Percentiles rank a stretch among this genome's conserved stretches.
phyloP scores from a whole-genome alignment of 176 grass and related monocot species.

The Musa troglodytarum region DNA sequence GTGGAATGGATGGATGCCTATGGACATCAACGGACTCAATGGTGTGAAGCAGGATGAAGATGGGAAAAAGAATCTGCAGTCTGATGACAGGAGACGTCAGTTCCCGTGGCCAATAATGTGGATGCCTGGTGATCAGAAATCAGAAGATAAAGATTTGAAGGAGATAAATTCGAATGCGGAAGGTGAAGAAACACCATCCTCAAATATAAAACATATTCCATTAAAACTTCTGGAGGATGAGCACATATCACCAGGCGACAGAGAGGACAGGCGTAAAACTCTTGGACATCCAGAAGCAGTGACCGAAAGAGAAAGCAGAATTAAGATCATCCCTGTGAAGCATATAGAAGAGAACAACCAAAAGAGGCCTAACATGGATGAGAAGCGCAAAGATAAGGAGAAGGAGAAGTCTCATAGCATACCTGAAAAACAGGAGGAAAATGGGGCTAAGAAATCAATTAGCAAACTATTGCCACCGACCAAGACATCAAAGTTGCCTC shows the following conservation, averaged over 20 bases:
- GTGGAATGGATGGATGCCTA: constrained; percentile 35
- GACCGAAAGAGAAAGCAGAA: constrained; percentile 14
- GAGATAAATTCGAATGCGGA: constrained; percentile 21
- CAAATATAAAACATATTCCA: constrained; percentile 63
- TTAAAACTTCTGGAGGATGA: constrained; percentile 51
- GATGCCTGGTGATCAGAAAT: constrained; percentile 44
- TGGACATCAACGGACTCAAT: neutral
- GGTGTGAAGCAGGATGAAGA: constrained; percentile 15
- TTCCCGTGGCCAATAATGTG: constrained; percentile 57
- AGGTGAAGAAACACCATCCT: constrained; percentile 33
- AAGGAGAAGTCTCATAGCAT: constrained; percentile 18
- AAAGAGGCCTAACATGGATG: constrained; percentile 18
- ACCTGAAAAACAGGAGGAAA: constrained; percentile 25
- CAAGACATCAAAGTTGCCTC: constrained; percentile 60
- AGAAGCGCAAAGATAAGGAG: constrained; percentile 8
- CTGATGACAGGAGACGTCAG: constrained; percentile 12
- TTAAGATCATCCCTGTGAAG: constrained; percentile 20
- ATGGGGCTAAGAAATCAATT: constrained; percentile 25
- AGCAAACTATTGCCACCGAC: constrained; percentile 9
- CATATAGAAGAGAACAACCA: constrained; percentile 10
- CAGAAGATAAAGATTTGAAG: constrained; percentile 33
- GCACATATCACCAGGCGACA: constrained; percentile 10
- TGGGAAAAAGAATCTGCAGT: constrained; percentile 12
- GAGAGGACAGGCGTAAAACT: neutral
- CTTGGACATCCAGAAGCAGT: constrained; percentile 6